Percentiles rank a stretch among this genome's conserved stretches.
These are phyloP conservation scores for Solanum pimpinellifolium DNA, from an alignment of 257 asterid species.

Conservation along the genomic window DNA sequence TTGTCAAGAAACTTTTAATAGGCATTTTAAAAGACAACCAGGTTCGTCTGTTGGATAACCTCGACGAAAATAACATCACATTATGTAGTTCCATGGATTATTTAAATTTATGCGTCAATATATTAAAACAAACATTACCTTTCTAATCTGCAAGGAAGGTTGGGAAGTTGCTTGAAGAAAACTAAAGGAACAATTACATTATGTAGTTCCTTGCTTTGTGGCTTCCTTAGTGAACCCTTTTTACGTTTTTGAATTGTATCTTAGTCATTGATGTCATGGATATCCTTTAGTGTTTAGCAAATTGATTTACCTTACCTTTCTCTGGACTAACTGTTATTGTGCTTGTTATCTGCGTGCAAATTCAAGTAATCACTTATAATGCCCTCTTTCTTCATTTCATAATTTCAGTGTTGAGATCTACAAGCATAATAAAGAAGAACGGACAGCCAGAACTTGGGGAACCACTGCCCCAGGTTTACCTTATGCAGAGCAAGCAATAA, in stretches of 20 bases:
- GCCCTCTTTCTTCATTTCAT: not conserved
- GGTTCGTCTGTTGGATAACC: not conserved
- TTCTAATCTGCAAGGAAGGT: not conserved
- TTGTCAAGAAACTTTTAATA: not conserved
- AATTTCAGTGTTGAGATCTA: conserved; percentile 67
- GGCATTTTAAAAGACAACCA: not conserved
- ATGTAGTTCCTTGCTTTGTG: not conserved
- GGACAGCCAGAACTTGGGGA: conserved; percentile 93
- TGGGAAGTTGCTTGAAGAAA: not conserved
- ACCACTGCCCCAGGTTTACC: conserved; percentile 85
- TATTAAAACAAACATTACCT: not conserved
- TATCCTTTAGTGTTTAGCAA: not conserved
- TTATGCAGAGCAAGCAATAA: conserved; percentile 61
- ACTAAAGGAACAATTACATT: not conserved
- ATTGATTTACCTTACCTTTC: not conserved
- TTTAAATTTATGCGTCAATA: not conserved
- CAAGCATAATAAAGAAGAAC: conserved; percentile 92
- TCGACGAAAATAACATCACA: not conserved
- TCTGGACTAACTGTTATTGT: not conserved
- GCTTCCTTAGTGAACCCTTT: not conserved
- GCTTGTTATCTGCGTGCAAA: not conserved
- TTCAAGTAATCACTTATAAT: not conserved
- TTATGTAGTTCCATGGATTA: not conserved
- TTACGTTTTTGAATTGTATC: not conserved
- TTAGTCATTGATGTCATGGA: not conserved